A percentile compares a stretch with the other conserved stretches of the same genome.
Conservation (phyloP, 1,284 basidiomycete species). For the Garcileccinum viscosum region DNA sequence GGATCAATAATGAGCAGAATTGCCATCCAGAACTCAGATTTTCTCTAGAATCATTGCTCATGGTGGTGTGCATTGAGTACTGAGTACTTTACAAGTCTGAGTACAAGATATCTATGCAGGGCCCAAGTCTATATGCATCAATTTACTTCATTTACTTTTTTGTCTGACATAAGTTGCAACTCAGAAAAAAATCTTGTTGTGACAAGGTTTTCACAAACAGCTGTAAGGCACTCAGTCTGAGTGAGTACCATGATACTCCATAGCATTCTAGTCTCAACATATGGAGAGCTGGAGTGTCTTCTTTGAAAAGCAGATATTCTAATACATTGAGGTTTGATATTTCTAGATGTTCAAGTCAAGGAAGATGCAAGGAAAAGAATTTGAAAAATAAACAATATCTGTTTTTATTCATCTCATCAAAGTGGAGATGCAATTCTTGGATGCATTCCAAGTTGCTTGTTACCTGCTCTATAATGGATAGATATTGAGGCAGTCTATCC, state of each 20-base stretch:
- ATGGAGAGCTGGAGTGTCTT: conserved; percentile 5
- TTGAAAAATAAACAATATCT: neutral
- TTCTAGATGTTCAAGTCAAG: conserved; percentile 11
- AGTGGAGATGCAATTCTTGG: neutral
- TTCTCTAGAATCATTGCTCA: no score
- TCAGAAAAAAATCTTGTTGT: neutral
- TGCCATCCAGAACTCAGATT: neutral
- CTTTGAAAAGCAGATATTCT: neutral
- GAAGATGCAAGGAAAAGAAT: neutral
- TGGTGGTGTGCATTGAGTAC: no score
- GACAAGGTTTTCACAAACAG: no score
- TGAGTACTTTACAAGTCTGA: no score
- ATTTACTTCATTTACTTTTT: neutral
- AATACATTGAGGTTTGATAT: neutral
- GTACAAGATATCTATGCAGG: neutral
- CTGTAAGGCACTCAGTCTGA: neutral
- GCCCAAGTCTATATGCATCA: neutral
- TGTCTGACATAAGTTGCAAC: neutral
- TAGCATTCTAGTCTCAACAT: neutral
- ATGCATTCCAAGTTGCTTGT: conserved; percentile 2
- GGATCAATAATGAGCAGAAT: neutral
- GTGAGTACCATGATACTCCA: neutral
- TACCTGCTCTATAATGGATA: conserved; percentile 6
- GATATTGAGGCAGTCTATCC: conserved; percentile 3
- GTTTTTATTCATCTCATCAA: neutral